Evolutionary conservation across 179 eudicot species (phyloP).

Genomic region (Nepenthes alata): DNA sequence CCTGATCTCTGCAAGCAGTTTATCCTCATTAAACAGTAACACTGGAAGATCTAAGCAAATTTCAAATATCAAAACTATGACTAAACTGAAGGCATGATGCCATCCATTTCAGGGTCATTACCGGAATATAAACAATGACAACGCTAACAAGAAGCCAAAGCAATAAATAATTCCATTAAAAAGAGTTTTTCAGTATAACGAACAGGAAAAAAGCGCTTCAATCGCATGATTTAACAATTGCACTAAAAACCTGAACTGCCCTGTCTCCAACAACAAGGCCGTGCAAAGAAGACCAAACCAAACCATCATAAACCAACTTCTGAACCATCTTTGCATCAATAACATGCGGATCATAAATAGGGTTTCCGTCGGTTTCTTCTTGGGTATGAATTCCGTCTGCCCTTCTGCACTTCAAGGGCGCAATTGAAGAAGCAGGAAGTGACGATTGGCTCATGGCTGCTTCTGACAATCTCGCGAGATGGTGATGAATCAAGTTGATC

Average conservation of each 20-base stretch:
- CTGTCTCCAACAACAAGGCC: slow-evolving; percentile 87
- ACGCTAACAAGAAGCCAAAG: neutral
- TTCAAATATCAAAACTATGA: no score
- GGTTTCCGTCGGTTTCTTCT: slow-evolving; percentile 13
- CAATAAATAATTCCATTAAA: neutral
- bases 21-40: slow-evolving; percentile 2
- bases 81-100: no score
- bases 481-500: neutral
- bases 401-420: slow-evolving; percentile 13
- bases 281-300: slow-evolving; percentile 80
- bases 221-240: no score
- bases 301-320: slow-evolving; percentile 52
- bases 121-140: neutral
- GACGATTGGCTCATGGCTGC: slow-evolving; percentile 16
- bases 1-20: slow-evolving; percentile 66
- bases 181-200: neutral
- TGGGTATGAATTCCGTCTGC: slow-evolving; percentile 15
- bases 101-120: no score
- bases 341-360: slow-evolving; percentile 38
- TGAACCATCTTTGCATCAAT: slow-evolving; percentile 44
- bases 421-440: slow-evolving; percentile 6
- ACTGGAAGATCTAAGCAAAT: neutral
- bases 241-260: slow-evolving; percentile 38
- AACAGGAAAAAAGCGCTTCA: neutral
- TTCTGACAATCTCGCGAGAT: no score